Conservation (phyloP, 139 green algal genomes). For the Chlorella vulgaris region DNA sequence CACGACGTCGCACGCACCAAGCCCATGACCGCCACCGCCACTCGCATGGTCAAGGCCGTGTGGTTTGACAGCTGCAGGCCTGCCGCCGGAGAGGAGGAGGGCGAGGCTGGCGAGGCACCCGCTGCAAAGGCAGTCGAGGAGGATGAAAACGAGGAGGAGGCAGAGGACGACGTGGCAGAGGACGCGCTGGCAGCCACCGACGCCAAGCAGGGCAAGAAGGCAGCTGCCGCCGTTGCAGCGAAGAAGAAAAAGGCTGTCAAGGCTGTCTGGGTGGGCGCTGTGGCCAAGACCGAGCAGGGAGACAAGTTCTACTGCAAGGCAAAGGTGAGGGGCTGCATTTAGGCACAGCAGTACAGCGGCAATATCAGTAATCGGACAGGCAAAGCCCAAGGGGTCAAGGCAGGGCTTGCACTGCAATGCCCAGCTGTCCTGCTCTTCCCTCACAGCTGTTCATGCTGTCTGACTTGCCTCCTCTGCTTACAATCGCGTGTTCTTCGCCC, state of each 20-base stretch:
- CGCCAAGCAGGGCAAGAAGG: slow-evolving; percentile 27
- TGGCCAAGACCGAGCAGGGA: slow-evolving; percentile 14
- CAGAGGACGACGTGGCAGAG: slow-evolving; percentile 61
- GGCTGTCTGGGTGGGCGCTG: slow-evolving; percentile 42
- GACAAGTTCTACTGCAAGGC: slow-evolving; percentile 48
- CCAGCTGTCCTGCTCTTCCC: too few relatives aligned
- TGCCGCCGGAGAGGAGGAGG: slow-evolving; percentile 7
- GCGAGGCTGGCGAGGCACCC: slow-evolving; percentile 16
- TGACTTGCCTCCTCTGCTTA: not conserved
- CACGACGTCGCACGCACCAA: slow-evolving; percentile 46
- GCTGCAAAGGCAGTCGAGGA: slow-evolving; percentile 68
- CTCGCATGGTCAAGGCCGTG: slow-evolving; percentile 85
- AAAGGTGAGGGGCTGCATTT: not conserved
- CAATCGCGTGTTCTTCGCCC: too few relatives aligned
- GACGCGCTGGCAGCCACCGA: slow-evolving; percentile 49
- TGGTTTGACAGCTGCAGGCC: slow-evolving; percentile 82
- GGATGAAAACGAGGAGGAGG: slow-evolving; percentile 73
- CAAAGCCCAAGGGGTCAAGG: not conserved
- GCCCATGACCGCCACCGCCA: slow-evolving; percentile 94
- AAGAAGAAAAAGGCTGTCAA: slow-evolving; percentile 23
- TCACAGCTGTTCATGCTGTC: not conserved
- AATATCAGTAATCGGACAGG: not conserved
- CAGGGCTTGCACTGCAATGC: too few relatives aligned
- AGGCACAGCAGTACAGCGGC: not conserved
- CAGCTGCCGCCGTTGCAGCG: slow-evolving; percentile 9